A percentile compares a stretch with the other conserved stretches of the same genome.
Evolutionary conservation across 495 filamentous ascomycete species (phyloP).

Genomic region (Annulohypoxylon stygium): DNA sequence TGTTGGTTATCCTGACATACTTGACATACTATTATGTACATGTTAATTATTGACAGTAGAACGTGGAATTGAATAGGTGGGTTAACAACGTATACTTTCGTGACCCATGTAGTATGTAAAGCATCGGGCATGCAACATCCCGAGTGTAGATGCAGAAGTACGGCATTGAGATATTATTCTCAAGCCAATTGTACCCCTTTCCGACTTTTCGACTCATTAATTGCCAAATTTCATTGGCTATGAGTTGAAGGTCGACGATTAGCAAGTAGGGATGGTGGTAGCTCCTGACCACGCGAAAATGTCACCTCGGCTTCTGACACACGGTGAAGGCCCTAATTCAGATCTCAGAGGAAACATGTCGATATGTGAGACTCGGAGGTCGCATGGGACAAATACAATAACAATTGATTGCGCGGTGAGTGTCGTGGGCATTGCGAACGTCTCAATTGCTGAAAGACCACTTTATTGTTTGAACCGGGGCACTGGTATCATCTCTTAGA

Average conservation of each 20-base stretch:
- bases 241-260: neutral
- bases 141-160: constrained; percentile 7
- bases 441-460: neutral
- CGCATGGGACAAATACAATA: constrained; percentile 2
- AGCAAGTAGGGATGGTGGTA: neutral
- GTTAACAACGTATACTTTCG: neutral
- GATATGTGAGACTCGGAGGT: constrained; percentile 3
- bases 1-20: neutral
- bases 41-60: neutral
- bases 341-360: neutral
- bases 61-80: neutral
- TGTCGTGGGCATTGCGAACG: neutral
- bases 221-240: constrained; percentile 1
- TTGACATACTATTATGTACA: neutral
- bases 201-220: neutral
- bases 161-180: constrained; percentile 5
- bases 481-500: neutral
- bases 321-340: neutral
- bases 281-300: neutral
- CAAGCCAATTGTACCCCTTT: neutral
- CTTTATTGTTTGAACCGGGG: neutral
- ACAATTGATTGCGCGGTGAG: neutral
- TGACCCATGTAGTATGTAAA: neutral
- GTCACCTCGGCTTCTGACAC: neutral
- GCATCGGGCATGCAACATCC: constrained; percentile 8